These are phyloP conservation scores for Starmerella asiatica DNA, from an alignment of 805 yeast species.

Conservation along the genomic window DNA sequence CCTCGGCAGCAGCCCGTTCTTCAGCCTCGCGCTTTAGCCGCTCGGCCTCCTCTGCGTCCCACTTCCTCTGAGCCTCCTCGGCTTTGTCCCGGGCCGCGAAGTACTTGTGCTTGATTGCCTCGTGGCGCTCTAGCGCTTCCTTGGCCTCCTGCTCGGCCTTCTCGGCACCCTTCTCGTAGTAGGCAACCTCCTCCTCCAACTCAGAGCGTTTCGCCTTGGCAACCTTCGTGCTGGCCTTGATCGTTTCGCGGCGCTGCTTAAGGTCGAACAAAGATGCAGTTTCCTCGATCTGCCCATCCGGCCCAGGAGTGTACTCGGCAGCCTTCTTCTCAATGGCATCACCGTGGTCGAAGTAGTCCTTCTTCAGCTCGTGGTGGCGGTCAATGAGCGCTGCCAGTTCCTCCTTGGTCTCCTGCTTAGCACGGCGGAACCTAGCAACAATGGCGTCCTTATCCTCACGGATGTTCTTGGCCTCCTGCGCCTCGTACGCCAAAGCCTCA, in stretches of 20 bases:
- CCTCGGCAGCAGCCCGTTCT: slow-evolving; percentile 14
- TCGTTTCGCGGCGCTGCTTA: slow-evolving; percentile 36
- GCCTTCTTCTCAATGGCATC: slow-evolving; percentile 18
- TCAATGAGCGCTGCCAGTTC: slow-evolving; percentile 19
- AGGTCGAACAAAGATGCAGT: slow-evolving; percentile 30
- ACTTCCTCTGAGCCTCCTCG: slow-evolving; percentile 18
- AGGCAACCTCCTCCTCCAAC: slow-evolving; percentile 10
- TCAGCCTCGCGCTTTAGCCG: slow-evolving; percentile 19
- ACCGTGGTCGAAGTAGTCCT: slow-evolving; percentile 18
- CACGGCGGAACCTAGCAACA: slow-evolving; percentile 14
- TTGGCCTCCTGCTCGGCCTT: slow-evolving; percentile 19
- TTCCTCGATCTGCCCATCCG: slow-evolving; percentile 20
- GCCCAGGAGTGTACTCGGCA: slow-evolving; percentile 20
- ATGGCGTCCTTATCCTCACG: slow-evolving; percentile 15
- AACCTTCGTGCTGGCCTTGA: slow-evolving; percentile 14
- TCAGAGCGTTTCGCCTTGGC: slow-evolving; percentile 14
- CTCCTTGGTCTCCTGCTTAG: slow-evolving; percentile 18
- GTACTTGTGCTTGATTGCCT: slow-evolving; percentile 24
- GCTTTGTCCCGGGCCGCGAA: slow-evolving; percentile 22
- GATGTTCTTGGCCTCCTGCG: slow-evolving; percentile 17
- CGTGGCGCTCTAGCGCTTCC: slow-evolving; percentile 25
- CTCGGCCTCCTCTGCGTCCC: slow-evolving; percentile 17
- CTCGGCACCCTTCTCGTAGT: slow-evolving; percentile 14
- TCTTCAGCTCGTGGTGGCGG: slow-evolving; percentile 20
- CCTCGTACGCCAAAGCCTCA: slow-evolving; percentile 19